A percentile compares a stretch with the other conserved stretches of the same genome.
These are phyloP conservation scores for Berberis thunbergii DNA, from an alignment of 164 flowering plant species.

Conservation along the genomic window DNA sequence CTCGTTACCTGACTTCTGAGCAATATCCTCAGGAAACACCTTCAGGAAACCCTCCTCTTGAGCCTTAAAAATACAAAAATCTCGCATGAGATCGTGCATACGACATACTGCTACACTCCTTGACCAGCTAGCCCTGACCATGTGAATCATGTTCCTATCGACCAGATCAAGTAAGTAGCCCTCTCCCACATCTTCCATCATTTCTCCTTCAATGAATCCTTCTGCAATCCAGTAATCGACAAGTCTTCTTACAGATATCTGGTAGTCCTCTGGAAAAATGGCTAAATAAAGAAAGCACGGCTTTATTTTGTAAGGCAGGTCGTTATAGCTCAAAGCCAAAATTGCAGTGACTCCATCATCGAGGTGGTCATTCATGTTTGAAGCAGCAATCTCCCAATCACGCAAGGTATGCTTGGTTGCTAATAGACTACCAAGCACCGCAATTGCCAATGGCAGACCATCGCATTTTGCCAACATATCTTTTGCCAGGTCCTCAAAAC, in stretches of 20 bases:
- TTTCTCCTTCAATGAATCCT: slow-evolving; percentile 11
- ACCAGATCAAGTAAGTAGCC: slow-evolving; percentile 13
- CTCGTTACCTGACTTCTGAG: background rate
- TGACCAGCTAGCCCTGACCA: background rate
- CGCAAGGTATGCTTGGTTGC: slow-evolving; percentile 10
- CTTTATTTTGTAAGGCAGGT: slow-evolving; percentile 12
- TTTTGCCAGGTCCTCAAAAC: too few relatives aligned
- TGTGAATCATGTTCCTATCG: slow-evolving; percentile 9
- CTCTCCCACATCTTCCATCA: slow-evolving; percentile 11
- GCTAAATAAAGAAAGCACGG: slow-evolving; percentile 17
- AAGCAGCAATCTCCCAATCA: background rate
- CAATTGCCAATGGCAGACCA: too few relatives aligned
- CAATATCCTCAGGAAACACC: too few relatives aligned
- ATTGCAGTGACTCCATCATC: slow-evolving; percentile 5
- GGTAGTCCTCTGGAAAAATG: slow-evolving; percentile 9
- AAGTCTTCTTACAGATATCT: background rate
- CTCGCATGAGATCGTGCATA: slow-evolving; percentile 9
- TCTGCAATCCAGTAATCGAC: slow-evolving; percentile 13
- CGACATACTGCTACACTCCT: slow-evolving; percentile 1
- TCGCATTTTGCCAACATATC: too few relatives aligned
- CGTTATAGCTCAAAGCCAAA: slow-evolving; percentile 9
- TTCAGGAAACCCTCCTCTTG: background rate
- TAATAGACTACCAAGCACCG: background rate
- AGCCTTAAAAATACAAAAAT: background rate
- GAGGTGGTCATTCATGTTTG: slow-evolving; percentile 2